Conservation (phyloP, 768 basidiomycete genomes). For the Thelephora ganbajun region DNA sequence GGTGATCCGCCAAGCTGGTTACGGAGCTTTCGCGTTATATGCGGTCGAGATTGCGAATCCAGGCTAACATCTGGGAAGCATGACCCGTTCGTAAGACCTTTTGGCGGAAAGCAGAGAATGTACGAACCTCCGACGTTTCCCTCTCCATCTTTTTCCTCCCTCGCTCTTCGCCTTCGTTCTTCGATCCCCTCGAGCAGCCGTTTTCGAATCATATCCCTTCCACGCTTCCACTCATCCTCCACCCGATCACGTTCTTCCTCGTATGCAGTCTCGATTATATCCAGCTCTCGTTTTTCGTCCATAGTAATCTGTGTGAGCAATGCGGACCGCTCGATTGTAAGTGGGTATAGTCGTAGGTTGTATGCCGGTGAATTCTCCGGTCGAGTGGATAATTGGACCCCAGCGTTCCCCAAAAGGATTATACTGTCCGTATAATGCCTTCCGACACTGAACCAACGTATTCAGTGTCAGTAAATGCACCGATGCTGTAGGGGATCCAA, state of each 20-base stretch:
- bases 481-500: not conserved
- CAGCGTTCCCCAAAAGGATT: conserved; percentile 39
- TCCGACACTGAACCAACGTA: conserved; percentile 28
- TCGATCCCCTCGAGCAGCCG: conserved; percentile 75
- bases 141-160: conserved; percentile 85
- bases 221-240: conserved; percentile 71
- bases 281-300: conserved; percentile 57
- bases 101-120: not conserved
- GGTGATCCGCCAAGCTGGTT: conserved; percentile 66
- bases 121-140: conserved; percentile 55
- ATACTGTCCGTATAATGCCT: conserved; percentile 47
- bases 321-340: conserved; percentile 67
- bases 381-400: conserved; percentile 49
- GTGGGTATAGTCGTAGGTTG: conserved; percentile 57
- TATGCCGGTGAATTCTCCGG: conserved; percentile 56
- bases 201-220: conserved; percentile 62
- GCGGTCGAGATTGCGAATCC: conserved; percentile 64
- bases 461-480: conserved; percentile 2
- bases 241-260: conserved; percentile 68
- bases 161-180: conserved; percentile 60
- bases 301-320: conserved; percentile 48
- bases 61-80: conserved; percentile 44
- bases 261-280: conserved; percentile 55
- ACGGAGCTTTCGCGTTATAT: conserved; percentile 73
- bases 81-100: not conserved